Evolutionary conservation across 75 land plant genomes (phyloP).

Genomic region (Pseudotsuga menziesii): DNA sequence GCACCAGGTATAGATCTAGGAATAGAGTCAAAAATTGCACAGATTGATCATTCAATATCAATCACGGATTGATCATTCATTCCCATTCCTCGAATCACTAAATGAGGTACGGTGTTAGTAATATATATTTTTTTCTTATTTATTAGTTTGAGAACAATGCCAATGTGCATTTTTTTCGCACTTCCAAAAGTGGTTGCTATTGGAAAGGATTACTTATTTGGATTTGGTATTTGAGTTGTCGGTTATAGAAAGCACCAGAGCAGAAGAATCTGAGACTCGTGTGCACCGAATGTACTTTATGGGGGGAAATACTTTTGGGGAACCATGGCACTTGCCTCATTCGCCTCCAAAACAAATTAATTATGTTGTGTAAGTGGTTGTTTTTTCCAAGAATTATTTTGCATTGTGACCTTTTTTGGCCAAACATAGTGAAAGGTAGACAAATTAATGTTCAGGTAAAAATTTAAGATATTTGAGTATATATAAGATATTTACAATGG

Average conservation of each 20-base stretch:
- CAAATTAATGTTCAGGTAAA: neutral
- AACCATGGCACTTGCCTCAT: constrained; percentile 99
- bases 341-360: constrained; percentile 87
- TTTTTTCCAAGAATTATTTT: neutral
- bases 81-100: constrained; percentile 92
- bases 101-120: constrained; percentile 71
- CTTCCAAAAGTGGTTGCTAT: neutral
- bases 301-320: constrained; percentile 92
- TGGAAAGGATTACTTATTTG: neutral
- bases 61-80: constrained; percentile 91
- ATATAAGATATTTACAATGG: too few relatives aligned
- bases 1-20: too few relatives aligned
- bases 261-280: constrained; percentile 93
- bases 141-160: neutral
- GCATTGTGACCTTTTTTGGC: neutral
- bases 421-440: neutral
- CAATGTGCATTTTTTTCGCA: neutral
- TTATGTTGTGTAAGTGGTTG: constrained; percentile 83
- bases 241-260: constrained; percentile 97
- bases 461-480: too few relatives aligned
- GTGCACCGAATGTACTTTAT: constrained; percentile 95
- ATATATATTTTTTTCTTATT: neutral
- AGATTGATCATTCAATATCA: too few relatives aligned
- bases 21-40: too few relatives aligned
- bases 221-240: constrained; percentile 12